Conservation (phyloP, 1,284 basidiomycete genomes). For the Ustilago sp. region DNA sequence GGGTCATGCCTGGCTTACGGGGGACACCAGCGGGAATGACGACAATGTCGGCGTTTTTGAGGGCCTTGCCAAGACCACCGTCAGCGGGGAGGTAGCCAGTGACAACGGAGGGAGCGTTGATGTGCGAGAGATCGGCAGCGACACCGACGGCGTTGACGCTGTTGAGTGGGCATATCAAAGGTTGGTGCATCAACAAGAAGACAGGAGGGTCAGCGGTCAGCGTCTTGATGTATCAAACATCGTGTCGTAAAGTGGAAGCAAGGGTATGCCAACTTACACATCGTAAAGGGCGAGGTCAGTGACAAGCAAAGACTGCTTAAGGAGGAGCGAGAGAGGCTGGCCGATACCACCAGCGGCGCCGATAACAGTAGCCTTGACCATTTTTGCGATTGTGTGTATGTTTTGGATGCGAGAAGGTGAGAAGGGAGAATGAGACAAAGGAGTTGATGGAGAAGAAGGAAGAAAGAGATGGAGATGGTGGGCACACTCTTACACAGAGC, state of each 20-base stretch:
- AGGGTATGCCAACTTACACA: slow-evolving; percentile 79
- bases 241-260: too few relatives aligned
- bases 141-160: slow-evolving; percentile 83
- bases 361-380: slow-evolving; percentile 68
- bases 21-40: slow-evolving; percentile 98
- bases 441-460: slow-evolving; percentile 19
- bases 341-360: slow-evolving; percentile 71
- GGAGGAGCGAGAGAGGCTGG: slow-evolving; percentile 88
- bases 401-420: slow-evolving; percentile 2
- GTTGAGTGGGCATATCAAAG: slow-evolving; percentile 4
- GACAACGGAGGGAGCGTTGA: slow-evolving; percentile 73
- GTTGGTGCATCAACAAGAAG: not conserved
- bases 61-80: slow-evolving; percentile 83
- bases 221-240: too few relatives aligned
- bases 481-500: not conserved
- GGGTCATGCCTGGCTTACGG: slow-evolving; percentile 79
- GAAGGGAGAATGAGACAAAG: not conserved
- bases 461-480: not conserved
- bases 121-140: slow-evolving; percentile 91
- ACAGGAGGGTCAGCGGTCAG: not conserved
- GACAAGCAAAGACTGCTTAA: slow-evolving; percentile 86
- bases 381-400: slow-evolving; percentile 29
- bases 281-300: slow-evolving; percentile 85
- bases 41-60: slow-evolving; percentile 87
- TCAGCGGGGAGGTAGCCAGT: slow-evolving; percentile 72